Base-by-base conservation (phyloP, 1,139 yeast genomes). In the Pichia norvegensis region DNA sequence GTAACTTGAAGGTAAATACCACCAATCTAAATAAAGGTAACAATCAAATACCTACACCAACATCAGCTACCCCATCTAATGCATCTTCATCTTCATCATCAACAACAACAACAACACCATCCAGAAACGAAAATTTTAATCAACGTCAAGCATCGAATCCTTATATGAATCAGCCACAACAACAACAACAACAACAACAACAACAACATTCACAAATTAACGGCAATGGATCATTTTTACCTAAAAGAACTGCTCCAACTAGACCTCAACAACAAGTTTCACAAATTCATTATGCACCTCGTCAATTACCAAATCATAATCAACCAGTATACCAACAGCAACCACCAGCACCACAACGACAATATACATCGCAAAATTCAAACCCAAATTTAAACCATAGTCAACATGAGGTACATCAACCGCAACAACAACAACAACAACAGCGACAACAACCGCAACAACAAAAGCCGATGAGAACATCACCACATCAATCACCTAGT, bases 81-180 rank as follows among this genome's bases (percentile, higher is more conserved):
- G 21, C 41, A 14, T 23, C 40, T 33, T 29, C 45, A 37, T 25
- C 38, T 41, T 29, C 43, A 27, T 41, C 46, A 20, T 67, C 67
- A 47, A 75, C 78, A 1, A 51, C 52, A 31, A 45, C 38, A 29
- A 75, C 78, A n/a, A n/a, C n/a, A n/a, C n/a, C n/a, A 1, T 35
- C 38, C n/a, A 43, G 39, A n/a, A 35, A 27, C 14, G 65, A n/a
- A n/a, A n/a, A n/a, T n/a, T n/a, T n/a, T 16, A 39, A 76, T 38
- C 19, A 23, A 11, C 42, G 33, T 22, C 38, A 40, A 16, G 6
- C 19, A 17, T 13, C 37, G 48, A 20, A 21, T 42, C n/a, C 31
- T 20, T 31, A 35, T 20, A 43, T 37, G 20, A 41, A 41, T 33
- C 44, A 36, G 14, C 42, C 14, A 37, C 46, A 43, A 10, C 41